Base-by-base conservation (phyloP, 2,329 filamentous ascomycete genomes). In the Colletotrichum navitas region DNA sequence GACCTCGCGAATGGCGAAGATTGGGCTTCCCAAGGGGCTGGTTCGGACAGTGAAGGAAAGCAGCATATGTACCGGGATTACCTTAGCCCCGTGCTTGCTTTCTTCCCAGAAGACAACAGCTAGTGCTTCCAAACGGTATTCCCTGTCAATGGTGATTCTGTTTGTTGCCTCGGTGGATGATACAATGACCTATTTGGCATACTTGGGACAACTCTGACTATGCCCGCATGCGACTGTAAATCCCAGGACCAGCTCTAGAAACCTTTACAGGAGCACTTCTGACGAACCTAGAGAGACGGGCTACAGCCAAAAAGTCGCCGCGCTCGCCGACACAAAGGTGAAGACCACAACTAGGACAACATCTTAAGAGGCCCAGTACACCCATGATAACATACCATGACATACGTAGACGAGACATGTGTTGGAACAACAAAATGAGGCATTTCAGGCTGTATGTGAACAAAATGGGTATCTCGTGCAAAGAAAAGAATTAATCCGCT, bases 1-100 rank as follows among this genome's bases (percentile, higher is more conserved):
- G 52, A 63, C 11, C 41, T 39, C 32, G 11, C 56, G n/a, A 41
- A 68, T 1, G 60, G 63, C 12, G 45, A 68, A 5, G 39, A 49
- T 34, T 26, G 32, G 8, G n/a, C 24, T 5, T 52, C 32, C 1
- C 29, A 7, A 3, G 65, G 49, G 24, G 69, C 68, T 4, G 18
- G 21, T 8, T 10, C 24, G 26, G 52, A 29, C 29, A 64, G 26
- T 5, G 65, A 56, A 14, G 61, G 24, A 29, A 54, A 63, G 29
- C 43, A 54, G 7, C 41, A 55, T 12, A 21, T 72, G 24, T 68
- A 68, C 6, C 39, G 45, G 1, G 65, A 64, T 21, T 65, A 65
- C 11, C 39, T 72, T 4, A 72, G 65, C 36, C 69, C 65, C 10
- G 69, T 72, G 26, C 65, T 72, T 47, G 69, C 65, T 0, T 68